phyloP scores from a whole-genome alignment of 1,139 yeast genomes.

The Meyerozyma guilliermondii region DNA sequence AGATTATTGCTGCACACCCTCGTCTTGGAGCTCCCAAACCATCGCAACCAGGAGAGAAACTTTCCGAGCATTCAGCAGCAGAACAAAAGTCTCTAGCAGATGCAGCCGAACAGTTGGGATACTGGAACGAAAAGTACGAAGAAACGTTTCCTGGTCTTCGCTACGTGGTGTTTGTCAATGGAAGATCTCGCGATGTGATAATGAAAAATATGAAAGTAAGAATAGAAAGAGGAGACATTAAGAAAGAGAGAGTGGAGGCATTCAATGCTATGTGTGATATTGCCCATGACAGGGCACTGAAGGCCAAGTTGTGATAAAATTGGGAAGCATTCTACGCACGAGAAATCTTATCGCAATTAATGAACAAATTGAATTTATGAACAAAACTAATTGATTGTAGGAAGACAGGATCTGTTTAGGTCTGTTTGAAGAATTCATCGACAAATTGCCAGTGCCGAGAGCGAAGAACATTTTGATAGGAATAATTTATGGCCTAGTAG shows the following conservation, averaged over 20 bases:
- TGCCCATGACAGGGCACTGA: conserved; percentile 70
- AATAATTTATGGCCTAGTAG: too few relatives aligned
- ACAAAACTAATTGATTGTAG: too few relatives aligned
- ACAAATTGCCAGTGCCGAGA: too few relatives aligned
- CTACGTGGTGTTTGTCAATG: conserved; percentile 89
- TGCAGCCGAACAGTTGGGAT: conserved; percentile 37
- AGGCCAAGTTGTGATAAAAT: conserved; percentile 15
- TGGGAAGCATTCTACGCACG: too few relatives aligned
- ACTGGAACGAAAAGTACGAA: conserved; percentile 64
- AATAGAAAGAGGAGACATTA: conserved; percentile 49
- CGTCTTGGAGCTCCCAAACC: conserved; percentile 62
- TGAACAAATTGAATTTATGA: too few relatives aligned
- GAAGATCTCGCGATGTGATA: conserved; percentile 60
- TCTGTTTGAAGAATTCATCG: too few relatives aligned
- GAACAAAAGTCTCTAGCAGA: conserved; percentile 66
- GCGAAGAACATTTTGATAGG: too few relatives aligned
- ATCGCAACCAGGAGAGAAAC: conserved; percentile 25
- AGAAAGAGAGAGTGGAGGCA: conserved; percentile 58
- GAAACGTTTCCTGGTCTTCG: conserved; percentile 70
- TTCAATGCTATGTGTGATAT: conserved; percentile 87
- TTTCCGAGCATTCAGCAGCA: conserved; percentile 60
- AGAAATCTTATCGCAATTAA: too few relatives aligned
- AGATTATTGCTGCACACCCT: conserved; percentile 85
- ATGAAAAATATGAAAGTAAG: conserved; percentile 63
- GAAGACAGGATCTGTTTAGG: too few relatives aligned